Base-by-base conservation (phyloP, 129 eudicot genomes). In the Flaveria sonorensis region DNA sequence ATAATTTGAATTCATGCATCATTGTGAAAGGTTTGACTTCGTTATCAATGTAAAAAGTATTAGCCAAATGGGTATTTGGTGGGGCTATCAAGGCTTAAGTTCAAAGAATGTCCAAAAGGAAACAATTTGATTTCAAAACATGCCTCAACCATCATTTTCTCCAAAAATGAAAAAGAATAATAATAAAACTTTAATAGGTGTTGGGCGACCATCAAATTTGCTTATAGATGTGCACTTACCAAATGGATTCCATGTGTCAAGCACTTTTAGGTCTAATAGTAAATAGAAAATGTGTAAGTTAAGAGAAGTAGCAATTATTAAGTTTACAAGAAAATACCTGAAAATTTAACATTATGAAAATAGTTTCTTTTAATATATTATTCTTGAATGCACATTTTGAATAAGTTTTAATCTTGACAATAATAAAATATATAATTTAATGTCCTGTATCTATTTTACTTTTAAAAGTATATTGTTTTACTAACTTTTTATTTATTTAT, bases 181-280 rank as follows among this genome's bases (percentile, higher is more conserved):
- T 68, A 15, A 47, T 78, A 52, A 59, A 70, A 60, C 19, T 48
- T 78, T 78, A 46, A 62, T 78, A 20, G 82, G 82, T 70, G 77
- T 46, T 47, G 77, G 70, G 77, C 70, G 77, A 78, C 77, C 71
- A 78, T 78, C 82, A 60, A 78, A 70, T 55, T 77, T 64, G 79
- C 64, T 75, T 10, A 18, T 64, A 32, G 65, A 76, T 76, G 6
- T 60, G 64, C 52, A 28, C 71, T 60, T 59, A 78, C 53, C 52
- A 30, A 78, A 71, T 78, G 82, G 82, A 70, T 78, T 78, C 77
- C 77, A 70, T 46, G 77, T 78, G 77, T 59, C 63, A 60, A n/a
- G 63, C 82, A 70, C 77, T 78, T 78, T 46, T 42, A 70, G 62
- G 71, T 78, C 26, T 71, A 78, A 78, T 7, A 78, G 65, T 65